phyloP scores from a whole-genome alignment of 768 basidiomycete genomes.

The Pilatotrama ljubarskyi region DNA sequence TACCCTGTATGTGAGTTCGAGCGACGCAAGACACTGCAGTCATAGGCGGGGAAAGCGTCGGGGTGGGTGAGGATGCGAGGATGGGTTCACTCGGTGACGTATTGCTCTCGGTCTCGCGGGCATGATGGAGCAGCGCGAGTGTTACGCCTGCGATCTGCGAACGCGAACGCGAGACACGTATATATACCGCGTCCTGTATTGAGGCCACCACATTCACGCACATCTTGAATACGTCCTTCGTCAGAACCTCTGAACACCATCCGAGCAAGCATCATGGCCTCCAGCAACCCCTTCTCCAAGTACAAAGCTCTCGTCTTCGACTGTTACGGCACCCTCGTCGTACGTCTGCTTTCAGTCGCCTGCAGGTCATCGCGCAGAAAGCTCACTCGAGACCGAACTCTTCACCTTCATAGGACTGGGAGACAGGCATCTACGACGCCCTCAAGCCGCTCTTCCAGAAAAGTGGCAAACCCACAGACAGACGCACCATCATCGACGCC shows the following conservation, averaged over 20 bases:
- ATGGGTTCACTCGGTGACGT: too few species aligned
- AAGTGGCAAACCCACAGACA: constrained; percentile 43
- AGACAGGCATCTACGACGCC: constrained; percentile 58
- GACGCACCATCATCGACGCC: constrained; percentile 51
- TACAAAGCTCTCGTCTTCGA: constrained; percentile 65
- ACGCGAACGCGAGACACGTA: too few species aligned
- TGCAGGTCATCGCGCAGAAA: background rate
- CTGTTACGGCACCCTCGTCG: constrained; percentile 73
- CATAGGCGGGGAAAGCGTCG: too few species aligned
- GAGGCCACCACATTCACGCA: too few species aligned
- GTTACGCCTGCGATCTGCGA: too few species aligned
- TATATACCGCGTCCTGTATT: too few species aligned
- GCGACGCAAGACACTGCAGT: too few species aligned
- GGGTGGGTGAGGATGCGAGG: too few species aligned
- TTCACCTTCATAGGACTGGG: constrained; percentile 61
- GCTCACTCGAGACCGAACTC: background rate
- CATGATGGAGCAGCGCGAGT: too few species aligned
- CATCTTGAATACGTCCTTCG: background rate
- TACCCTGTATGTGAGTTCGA: too few species aligned
- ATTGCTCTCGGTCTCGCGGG: too few species aligned
- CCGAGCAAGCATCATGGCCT: constrained; percentile 3
- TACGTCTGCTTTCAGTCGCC: constrained; percentile 28
- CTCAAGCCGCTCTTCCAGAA: constrained; percentile 50
- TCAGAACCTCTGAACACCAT: background rate
- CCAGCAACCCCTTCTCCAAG: constrained; percentile 21